phyloP scores from a whole-genome alignment of 768 basidiomycete species.

The Pisolithus tinctorius region DNA sequence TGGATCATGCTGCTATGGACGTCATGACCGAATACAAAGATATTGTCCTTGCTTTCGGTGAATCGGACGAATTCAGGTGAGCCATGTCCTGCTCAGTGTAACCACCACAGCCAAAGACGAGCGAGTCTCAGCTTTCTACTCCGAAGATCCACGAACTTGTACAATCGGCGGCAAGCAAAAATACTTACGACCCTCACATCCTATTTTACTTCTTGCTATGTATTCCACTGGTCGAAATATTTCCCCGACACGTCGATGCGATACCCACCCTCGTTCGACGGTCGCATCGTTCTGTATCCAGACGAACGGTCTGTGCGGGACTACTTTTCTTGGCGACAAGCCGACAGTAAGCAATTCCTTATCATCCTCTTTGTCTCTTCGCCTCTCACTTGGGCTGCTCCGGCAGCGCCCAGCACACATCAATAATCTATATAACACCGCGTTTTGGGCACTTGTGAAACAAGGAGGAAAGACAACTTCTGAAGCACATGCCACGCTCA shows the following conservation, averaged over 20 bases:
- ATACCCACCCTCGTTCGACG: slow-evolving; percentile 92
- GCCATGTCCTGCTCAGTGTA: slow-evolving; percentile 6
- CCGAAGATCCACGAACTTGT: slow-evolving; percentile 64
- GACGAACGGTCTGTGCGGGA: slow-evolving; percentile 65
- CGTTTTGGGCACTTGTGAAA: slow-evolving; percentile 90
- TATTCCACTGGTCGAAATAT: slow-evolving; percentile 77
- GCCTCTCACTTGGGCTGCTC: slow-evolving; percentile 11
- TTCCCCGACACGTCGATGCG: slow-evolving; percentile 66
- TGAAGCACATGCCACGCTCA: slow-evolving; percentile 76
- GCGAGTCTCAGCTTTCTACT: slow-evolving; percentile 68
- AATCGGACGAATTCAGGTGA: slow-evolving; percentile 96
- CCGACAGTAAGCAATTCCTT: slow-evolving; percentile 64
- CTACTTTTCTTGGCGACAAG: slow-evolving; percentile 95
- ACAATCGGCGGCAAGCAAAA: slow-evolving; percentile 83
- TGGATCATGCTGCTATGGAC: slow-evolving; percentile 83
- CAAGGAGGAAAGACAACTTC: slow-evolving; percentile 71
- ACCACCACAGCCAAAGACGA: not conserved
- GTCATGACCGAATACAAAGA: slow-evolving; percentile 82
- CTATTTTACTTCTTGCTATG: slow-evolving; percentile 85
- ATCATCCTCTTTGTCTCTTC: not conserved
- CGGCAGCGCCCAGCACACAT: slow-evolving; percentile 67
- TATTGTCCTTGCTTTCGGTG: slow-evolving; percentile 84
- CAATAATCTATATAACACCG: slow-evolving; percentile 96
- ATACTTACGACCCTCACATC: slow-evolving; percentile 80
- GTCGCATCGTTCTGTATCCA: slow-evolving; percentile 80